phyloP scores from a whole-genome alignment of 202 grass and related monocot genomes.

The Schoenoplectus tabernaemontani region DNA sequence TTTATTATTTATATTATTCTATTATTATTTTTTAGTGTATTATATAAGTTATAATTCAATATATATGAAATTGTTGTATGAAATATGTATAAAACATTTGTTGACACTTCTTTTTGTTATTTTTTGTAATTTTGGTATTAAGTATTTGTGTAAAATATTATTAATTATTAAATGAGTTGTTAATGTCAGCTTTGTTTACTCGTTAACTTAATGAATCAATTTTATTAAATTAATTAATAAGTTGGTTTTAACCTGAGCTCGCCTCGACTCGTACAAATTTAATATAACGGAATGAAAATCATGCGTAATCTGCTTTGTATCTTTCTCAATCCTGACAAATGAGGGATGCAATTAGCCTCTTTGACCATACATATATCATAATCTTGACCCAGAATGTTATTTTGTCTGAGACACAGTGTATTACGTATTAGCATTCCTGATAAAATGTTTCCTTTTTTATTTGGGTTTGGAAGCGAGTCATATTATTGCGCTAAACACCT shows the following conservation, averaged over 20 bases:
- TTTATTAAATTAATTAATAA: too few species aligned
- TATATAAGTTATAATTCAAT: too few species aligned
- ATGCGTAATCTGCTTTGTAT: neutral
- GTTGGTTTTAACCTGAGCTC: neutral
- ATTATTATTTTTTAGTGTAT: too few species aligned
- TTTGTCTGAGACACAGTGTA: neutral
- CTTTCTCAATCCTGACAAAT: constrained; percentile 9
- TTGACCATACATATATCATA: neutral
- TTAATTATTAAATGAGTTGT: too few species aligned
- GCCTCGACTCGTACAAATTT: neutral
- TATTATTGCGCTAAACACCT: neutral
- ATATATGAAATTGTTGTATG: too few species aligned
- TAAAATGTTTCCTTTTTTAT: neutral
- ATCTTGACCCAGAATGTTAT: neutral
- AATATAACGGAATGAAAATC: neutral
- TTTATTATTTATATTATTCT: too few species aligned
- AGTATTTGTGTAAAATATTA: too few species aligned
- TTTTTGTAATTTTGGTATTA: too few species aligned
- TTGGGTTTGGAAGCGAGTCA: neutral
- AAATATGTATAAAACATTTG: too few species aligned
- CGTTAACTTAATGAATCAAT: too few species aligned
- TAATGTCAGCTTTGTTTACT: too few species aligned
- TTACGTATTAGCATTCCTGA: neutral
- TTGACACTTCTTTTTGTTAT: too few species aligned
- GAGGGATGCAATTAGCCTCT: neutral